A percentile compares a stretch with the other conserved stretches of the same genome.
Conservation (phyloP, 331 rosid genomes). For the Dryas integrifolia region DNA sequence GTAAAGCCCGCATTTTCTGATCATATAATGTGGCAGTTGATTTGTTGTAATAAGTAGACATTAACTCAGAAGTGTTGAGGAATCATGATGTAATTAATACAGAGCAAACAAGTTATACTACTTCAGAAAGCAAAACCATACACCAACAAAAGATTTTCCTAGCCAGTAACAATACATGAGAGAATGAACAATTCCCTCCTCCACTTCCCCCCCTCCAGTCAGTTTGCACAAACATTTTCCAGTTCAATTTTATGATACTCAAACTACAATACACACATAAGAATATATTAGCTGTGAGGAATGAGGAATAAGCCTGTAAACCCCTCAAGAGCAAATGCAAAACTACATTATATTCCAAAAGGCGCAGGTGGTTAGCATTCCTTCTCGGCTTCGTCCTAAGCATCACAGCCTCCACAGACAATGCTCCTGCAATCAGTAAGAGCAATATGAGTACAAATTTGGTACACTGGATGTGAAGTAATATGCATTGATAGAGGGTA, state of each 20-base stretch:
- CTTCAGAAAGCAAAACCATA: not conserved
- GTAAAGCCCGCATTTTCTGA: too few species aligned
- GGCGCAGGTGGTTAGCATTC: conserved; percentile 5
- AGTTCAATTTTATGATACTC: conserved; percentile 28
- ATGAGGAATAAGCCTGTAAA: conserved; percentile 34
- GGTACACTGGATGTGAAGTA: not conserved
- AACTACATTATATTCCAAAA: conserved; percentile 26
- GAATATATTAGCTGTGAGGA: conserved; percentile 32
- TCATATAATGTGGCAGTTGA: too few species aligned
- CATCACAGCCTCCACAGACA: conserved; percentile 78
- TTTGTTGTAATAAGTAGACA: too few species aligned
- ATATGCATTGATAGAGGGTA: not conserved
- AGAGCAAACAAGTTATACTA: conserved; percentile 2
- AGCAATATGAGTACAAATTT: not conserved
- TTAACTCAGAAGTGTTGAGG: not conserved
- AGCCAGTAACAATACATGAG: conserved; percentile 31
- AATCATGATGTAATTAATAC: not conserved
- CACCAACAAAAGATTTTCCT: conserved; percentile 4
- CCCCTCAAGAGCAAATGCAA: conserved; percentile 21
- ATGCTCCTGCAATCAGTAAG: conserved; percentile 47
- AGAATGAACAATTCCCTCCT: conserved; percentile 82
- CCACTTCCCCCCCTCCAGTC: conserved; percentile 15
- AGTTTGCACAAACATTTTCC: conserved; percentile 8
- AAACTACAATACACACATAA: conserved; percentile 40
- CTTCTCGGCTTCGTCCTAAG: conserved; percentile 29